A percentile compares a stretch with the other conserved stretches of the same genome.
phyloP scores from a whole-genome alignment of 345 rosid genomes.

The Garcia nutans region DNA sequence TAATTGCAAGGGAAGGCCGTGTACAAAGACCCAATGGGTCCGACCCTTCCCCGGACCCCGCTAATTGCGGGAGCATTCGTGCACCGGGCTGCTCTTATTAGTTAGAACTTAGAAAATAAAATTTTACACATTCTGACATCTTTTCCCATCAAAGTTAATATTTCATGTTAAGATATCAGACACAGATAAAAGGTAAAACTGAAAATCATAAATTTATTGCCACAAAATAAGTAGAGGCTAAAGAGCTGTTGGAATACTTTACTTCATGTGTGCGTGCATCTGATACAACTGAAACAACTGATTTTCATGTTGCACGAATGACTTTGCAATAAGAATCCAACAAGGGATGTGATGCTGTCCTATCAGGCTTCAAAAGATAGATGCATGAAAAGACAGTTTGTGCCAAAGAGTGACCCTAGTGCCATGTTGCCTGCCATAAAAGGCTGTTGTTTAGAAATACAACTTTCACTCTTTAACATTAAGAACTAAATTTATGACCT shows the following conservation, averaged over 20 bases:
- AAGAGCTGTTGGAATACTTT: constrained; percentile 59
- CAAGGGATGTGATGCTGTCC: constrained; percentile 79
- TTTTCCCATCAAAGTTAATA: background rate
- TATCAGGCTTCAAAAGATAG: constrained; percentile 85
- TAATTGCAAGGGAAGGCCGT: too few relatives aligned
- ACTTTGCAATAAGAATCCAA: constrained; percentile 88
- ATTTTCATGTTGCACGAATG: constrained; percentile 88
- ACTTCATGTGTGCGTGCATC: constrained; percentile 99
- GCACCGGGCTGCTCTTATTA: too few relatives aligned
- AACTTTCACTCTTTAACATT: background rate
- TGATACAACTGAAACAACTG: constrained; percentile 86
- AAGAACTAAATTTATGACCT: background rate
- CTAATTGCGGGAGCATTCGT: too few relatives aligned
- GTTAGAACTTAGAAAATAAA: background rate
- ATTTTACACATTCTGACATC: background rate
- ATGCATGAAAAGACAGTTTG: constrained; percentile 99
- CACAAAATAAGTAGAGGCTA: constrained; percentile 27
- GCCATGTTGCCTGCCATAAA: constrained; percentile 94
- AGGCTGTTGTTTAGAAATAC: constrained; percentile 20
- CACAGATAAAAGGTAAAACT: background rate
- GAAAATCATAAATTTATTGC: constrained; percentile 1
- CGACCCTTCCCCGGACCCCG: too few relatives aligned
- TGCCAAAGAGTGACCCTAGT: constrained; percentile 95
- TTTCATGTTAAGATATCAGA: background rate
- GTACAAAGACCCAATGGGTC: too few relatives aligned